phyloP scores from a whole-genome alignment of 805 yeast species.

The Priceomyces fermenticarens region DNA sequence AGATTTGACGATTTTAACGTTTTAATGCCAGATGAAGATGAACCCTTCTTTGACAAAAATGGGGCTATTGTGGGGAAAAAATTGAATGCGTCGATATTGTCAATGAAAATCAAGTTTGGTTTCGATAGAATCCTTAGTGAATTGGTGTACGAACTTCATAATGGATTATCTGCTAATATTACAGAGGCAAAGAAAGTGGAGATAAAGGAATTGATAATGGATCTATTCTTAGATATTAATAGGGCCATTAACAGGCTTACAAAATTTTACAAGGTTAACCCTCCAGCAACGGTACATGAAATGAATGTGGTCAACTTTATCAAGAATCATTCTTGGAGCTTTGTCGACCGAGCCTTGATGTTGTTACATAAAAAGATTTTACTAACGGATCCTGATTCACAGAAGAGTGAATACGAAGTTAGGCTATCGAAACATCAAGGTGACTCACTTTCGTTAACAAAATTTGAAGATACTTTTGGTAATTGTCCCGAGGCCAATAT shows the following conservation, averaged over 20 bases:
- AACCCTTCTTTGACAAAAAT: constrained; percentile 26
- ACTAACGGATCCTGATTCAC: constrained; percentile 23
- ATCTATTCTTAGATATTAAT: constrained; percentile 49
- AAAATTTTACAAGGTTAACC: constrained; percentile 27
- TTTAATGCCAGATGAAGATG: constrained; percentile 49
- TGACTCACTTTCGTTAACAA: constrained; percentile 30
- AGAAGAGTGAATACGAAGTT: constrained; percentile 7
- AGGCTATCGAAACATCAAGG: constrained; percentile 10
- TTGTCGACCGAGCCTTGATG: constrained; percentile 54
- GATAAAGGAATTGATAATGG: constrained; percentile 47
- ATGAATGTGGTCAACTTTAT: constrained; percentile 47
- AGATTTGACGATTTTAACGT: constrained; percentile 54
- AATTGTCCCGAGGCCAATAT: constrained; percentile 36
- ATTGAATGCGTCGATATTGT: constrained; percentile 45
- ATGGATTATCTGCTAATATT: constrained; percentile 42
- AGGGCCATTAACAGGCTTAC: constrained; percentile 43
- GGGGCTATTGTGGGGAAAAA: constrained; percentile 30
- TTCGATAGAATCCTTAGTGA: constrained; percentile 53
- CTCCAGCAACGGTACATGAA: constrained; percentile 37
- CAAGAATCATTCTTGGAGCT: constrained; percentile 46
- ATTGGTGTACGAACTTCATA: constrained; percentile 49
- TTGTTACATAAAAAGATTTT: constrained; percentile 40
- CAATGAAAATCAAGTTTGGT: constrained; percentile 52
- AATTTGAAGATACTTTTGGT: constrained; percentile 41
- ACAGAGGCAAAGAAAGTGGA: constrained; percentile 41